phyloP scores from a whole-genome alignment of 1,139 yeast genomes.

The Tardiomyces depauwii region DNA sequence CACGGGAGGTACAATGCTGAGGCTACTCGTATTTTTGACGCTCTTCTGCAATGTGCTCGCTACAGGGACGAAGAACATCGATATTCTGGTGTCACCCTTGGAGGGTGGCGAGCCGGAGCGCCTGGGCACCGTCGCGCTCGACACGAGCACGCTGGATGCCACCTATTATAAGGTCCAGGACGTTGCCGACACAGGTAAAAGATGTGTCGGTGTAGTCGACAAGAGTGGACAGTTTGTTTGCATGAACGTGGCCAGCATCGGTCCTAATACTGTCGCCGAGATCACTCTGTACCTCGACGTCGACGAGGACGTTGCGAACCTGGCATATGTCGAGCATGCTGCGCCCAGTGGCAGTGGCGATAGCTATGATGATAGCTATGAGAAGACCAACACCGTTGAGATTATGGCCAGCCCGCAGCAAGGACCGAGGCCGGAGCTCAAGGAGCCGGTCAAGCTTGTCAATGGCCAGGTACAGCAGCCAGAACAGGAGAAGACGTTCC shows the following conservation, averaged over 20 bases:
- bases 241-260: not conserved
- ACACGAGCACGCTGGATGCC: not conserved
- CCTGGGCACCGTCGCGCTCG: not conserved
- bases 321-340: not conserved
- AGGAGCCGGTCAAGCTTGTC: slow-evolving; percentile 19
- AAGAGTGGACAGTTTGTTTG: not conserved
- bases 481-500: slow-evolving; percentile 20
- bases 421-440: slow-evolving; percentile 16
- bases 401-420: slow-evolving; percentile 3
- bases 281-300: slow-evolving; percentile 3
- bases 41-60: not conserved
- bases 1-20: too few species aligned
- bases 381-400: not conserved
- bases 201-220: slow-evolving; percentile 5
- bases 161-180: not conserved
- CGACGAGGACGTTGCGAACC: not conserved
- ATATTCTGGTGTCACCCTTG: not conserved
- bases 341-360: slow-evolving; percentile 1
- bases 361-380: not conserved
- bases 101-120: not conserved
- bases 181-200: not conserved
- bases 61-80: not conserved
- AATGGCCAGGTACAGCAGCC: slow-evolving; percentile 18
- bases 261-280: slow-evolving; percentile 2
- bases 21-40: not conserved